Evolutionary conservation across 164 flowering plant genomes (phyloP), one percentile per base, ranked within the genome.

Genomic region (Nymphaea thermarum): DNA sequence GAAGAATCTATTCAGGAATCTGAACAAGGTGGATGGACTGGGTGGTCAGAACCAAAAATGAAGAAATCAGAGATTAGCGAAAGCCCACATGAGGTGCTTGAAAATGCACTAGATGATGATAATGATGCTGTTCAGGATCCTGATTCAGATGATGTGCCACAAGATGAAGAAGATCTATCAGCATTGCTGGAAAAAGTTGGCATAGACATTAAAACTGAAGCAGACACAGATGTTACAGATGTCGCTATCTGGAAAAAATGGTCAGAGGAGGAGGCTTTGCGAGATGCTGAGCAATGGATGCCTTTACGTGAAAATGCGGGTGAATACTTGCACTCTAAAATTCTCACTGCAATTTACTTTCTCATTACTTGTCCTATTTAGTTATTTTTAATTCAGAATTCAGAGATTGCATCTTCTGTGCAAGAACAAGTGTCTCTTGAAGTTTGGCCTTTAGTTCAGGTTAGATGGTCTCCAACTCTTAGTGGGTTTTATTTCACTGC

Each of bases 1-100:
- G 90, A 84, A 15, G 42, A 36, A 64, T 63, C 74, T 7, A 72
- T 72, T 1, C 63, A 69, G 45, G 84, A 83, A 65, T 73, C 72
- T 75, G 90, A 87, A 43, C 78, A 77, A 73, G 92, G 99, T 71
- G 95, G 98, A 63, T 94, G 99, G 99, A 87, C 93, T 43, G 96
- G 99, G 71, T 94, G 99, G 99, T 82, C 87, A 62, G 85, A 84
- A 65, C 88, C 84, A 65, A 51, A 76, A 60, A 73, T 84, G 5
- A 81, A 70, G 71, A 66, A 25, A 36, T 71, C 71, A 57, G 83
- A 73, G 68, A 66, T 53, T 43, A 55, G 25, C 66, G 51, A 42
- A 68, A 43, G 36, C 55, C 66, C 69, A 63, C 83, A 71, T 44
- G 62, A 66, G 63, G 62, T 70, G 16, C 67, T 55, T n/a, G 71